phyloP scores from a whole-genome alignment of 257 asterid species.

The Solanum bulbocastanum region DNA sequence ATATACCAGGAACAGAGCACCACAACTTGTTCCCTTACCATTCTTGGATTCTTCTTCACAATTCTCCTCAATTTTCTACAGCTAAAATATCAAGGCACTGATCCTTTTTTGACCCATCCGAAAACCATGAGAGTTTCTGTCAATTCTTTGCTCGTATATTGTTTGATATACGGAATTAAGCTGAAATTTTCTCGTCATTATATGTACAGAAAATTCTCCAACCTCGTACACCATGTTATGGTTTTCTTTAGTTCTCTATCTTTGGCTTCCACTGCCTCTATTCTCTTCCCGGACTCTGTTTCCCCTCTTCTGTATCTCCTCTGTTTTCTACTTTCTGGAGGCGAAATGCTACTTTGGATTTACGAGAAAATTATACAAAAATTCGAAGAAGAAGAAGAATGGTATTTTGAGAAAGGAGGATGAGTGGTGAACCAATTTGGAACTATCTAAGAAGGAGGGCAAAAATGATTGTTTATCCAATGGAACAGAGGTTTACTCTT shows the following conservation, averaged over 20 bases:
- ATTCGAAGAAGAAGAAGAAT: background rate
- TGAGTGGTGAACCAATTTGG: background rate
- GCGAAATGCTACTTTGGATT: too few species aligned
- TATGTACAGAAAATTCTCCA: background rate
- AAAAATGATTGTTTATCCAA: background rate
- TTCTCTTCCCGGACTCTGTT: background rate
- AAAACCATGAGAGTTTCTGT: background rate
- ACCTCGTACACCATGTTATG: background rate
- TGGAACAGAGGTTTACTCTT: background rate
- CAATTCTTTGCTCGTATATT: background rate
- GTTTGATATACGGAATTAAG: background rate
- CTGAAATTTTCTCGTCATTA: background rate
- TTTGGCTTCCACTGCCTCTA: background rate
- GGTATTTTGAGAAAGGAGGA: background rate
- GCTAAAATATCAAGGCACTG: slow-evolving; percentile 3
- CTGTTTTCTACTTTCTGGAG: too few species aligned
- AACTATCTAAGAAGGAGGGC: background rate
- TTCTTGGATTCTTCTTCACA: background rate
- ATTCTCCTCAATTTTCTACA: background rate
- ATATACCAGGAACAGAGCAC: background rate
- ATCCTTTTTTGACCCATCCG: slow-evolving; percentile 1
- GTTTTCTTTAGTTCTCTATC: background rate
- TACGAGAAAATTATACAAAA: background rate
- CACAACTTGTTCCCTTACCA: background rate
- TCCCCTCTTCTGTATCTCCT: too few species aligned